A percentile compares a stretch with the other conserved stretches of the same genome.
Evolutionary conservation across 495 filamentous ascomycete genomes (phyloP).

Genomic region (Hypoxylon crocopeplum): DNA sequence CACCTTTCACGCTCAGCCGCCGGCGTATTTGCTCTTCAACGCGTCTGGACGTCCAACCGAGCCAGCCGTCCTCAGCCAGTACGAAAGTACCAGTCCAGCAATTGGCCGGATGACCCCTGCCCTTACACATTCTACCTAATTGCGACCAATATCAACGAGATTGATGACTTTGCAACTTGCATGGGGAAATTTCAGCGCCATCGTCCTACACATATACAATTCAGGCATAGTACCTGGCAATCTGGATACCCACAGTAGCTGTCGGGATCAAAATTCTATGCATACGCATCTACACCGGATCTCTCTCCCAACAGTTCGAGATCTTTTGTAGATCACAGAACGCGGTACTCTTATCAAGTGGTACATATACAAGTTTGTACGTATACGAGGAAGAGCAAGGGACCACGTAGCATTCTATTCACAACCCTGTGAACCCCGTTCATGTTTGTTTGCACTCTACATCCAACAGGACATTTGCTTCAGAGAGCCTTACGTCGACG

Average conservation of each 20-base stretch:
- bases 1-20: conserved; percentile 27
- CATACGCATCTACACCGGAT: conserved; percentile 7
- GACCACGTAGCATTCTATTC: too few species aligned
- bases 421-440: too few species aligned
- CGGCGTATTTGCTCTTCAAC: conserved; percentile 17
- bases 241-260: conserved; percentile 11
- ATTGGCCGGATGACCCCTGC: conserved; percentile 32
- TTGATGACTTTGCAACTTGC: conserved; percentile 21
- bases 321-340: conserved; percentile 16
- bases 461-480: too few species aligned
- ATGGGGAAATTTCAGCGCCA: conserved; percentile 10
- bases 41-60: conserved; percentile 22
- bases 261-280: conserved; percentile 22
- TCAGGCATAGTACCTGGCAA: neutral
- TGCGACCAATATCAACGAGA: conserved; percentile 33
- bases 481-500: neutral
- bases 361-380: conserved; percentile 5
- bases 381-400: neutral
- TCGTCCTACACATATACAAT: neutral
- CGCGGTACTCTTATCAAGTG: conserved; percentile 14
- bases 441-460: too few species aligned
- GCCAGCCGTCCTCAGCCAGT: conserved; percentile 11
- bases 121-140: conserved; percentile 32
- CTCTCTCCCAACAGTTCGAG: conserved; percentile 10
- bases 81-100: conserved; percentile 27